Conservation (phyloP, 139 green algal genomes). For the Astrephomene gubernaculifera region DNA sequence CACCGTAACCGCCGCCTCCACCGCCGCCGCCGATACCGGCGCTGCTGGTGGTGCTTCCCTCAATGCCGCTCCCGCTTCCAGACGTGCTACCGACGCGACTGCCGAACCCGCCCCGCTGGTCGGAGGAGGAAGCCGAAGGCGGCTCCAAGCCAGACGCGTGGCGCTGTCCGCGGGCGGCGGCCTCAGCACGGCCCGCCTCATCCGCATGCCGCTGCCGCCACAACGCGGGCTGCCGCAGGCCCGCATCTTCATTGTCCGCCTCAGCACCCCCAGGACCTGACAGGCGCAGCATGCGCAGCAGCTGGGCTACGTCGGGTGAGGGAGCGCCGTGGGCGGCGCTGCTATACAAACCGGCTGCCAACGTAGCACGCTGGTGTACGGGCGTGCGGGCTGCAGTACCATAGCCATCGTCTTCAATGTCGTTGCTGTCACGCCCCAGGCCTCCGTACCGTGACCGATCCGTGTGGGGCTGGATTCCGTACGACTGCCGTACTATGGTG, state of each 20-base stretch:
- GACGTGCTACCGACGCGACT: slow-evolving; percentile 19
- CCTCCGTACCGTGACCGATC: neutral
- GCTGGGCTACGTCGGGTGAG: neutral
- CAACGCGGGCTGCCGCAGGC: neutral
- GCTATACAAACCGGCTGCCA: neutral
- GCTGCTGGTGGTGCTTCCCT: neutral
- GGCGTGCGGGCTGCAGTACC: neutral
- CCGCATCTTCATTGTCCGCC: neutral
- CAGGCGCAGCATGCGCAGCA: slow-evolving; percentile 17
- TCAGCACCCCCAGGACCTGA: neutral
- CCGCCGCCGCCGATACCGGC: neutral
- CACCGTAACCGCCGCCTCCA: neutral
- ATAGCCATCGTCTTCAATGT: neutral
- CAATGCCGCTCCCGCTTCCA: neutral
- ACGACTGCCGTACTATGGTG: no score
- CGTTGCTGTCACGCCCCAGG: neutral
- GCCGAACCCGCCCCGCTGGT: neutral
- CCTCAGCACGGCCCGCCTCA: neutral
- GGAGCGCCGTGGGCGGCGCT: neutral
- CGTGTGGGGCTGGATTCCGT: neutral
- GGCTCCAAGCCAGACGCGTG: neutral
- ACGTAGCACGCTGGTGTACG: neutral
- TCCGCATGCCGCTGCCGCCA: neutral
- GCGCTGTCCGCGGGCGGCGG: neutral
- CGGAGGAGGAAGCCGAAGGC: neutral